Conservation (phyloP, 1,284 basidiomycete species). For the Rhodotorula sp. region DNA sequence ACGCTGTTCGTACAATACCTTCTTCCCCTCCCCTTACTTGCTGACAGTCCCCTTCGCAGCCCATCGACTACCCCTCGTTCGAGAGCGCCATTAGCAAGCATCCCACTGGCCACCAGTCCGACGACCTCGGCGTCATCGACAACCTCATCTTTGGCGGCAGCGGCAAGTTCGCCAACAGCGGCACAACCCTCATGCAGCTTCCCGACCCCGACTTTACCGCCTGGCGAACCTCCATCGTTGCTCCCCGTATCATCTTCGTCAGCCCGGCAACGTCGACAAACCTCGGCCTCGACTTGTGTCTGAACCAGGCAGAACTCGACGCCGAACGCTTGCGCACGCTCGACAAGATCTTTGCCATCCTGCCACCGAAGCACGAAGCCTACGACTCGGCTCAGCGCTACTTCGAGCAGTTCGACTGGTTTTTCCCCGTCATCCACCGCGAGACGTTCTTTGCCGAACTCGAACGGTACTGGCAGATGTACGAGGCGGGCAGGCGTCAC, state of each 20-base stretch:
- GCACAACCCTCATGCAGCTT: not conserved
- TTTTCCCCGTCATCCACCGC: slow-evolving; percentile 18
- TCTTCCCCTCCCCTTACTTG: not conserved
- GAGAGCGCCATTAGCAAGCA: not conserved
- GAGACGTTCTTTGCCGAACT: slow-evolving; percentile 14
- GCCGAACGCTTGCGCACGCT: not conserved
- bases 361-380: slow-evolving; percentile 7
- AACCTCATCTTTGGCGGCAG: slow-evolving; percentile 1
- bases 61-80: not conserved
- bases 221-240: slow-evolving; percentile 21
- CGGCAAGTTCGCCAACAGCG: not conserved
- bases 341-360: slow-evolving; percentile 18
- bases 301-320: slow-evolving; percentile 19
- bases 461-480: slow-evolving; percentile 34
- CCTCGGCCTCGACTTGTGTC: slow-evolving; percentile 27
- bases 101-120: not conserved
- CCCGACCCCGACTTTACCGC: slow-evolving; percentile 9
- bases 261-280: slow-evolving; percentile 2
- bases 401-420: slow-evolving; percentile 5
- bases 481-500: slow-evolving; percentile 18
- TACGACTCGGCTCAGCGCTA: not conserved
- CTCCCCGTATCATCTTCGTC: not conserved
- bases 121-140: slow-evolving; percentile 22
- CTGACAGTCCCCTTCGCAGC: not conserved
- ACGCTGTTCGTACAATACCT: not conserved